Evolutionary conservation across 176 grass and related monocot genomes (phyloP).

Genomic region (Oryza glaberrima): DNA sequence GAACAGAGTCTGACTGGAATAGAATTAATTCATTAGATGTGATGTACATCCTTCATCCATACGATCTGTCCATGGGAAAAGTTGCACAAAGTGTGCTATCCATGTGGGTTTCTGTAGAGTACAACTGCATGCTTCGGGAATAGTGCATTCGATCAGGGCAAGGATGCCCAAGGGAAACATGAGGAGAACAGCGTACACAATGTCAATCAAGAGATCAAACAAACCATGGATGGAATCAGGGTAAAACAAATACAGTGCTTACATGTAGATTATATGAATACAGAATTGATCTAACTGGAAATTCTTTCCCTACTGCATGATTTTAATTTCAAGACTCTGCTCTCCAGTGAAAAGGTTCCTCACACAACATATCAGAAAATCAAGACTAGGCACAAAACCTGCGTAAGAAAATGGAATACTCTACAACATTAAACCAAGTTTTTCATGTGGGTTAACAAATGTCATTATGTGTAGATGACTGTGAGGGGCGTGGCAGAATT

Average conservation of each 20-base stretch:
- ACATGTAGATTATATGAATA: constrained; percentile 8
- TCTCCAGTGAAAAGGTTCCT: constrained; percentile 39
- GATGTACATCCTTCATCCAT: not conserved
- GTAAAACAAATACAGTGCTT: constrained; percentile 21
- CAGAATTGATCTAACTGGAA: not conserved
- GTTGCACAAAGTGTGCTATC: not conserved
- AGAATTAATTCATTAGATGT: not conserved
- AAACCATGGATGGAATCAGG: constrained; percentile 29
- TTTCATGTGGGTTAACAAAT: constrained; percentile 25
- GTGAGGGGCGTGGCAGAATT: constrained; percentile 14
- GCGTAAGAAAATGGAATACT: constrained; percentile 37
- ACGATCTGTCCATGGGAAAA: not conserved
- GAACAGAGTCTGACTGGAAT: not conserved
- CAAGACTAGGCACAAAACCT: constrained; percentile 23
- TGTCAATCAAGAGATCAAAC: constrained; percentile 34
- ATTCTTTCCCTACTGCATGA: constrained; percentile 8
- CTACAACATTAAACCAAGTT: not conserved
- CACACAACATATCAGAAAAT: constrained; percentile 33
- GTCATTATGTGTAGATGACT: constrained; percentile 21
- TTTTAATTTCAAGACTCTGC: constrained; percentile 46
- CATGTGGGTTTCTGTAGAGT: constrained; percentile 11
- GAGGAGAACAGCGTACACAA: constrained; percentile 13
- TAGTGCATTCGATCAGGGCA: constrained; percentile 7
- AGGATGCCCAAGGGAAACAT: constrained; percentile 12
- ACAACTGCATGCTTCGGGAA: constrained; percentile 10